Evolutionary conservation across 129 eudicot species (phyloP), one percentile per base, ranked within the genome.

Genomic region (Solidago caesia): DNA sequence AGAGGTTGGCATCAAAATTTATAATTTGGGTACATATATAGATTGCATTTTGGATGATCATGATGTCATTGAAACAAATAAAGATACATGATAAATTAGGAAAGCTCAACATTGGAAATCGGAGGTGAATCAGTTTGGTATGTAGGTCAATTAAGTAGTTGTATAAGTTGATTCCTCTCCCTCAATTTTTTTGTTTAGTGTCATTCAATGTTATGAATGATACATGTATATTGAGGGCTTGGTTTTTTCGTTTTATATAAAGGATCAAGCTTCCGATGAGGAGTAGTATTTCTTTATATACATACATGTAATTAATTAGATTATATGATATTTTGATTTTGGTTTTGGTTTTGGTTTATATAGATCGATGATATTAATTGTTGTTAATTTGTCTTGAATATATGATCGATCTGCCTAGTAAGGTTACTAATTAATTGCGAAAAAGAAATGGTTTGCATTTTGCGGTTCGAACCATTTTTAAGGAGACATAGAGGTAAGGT

Each of bases 171-270:
- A 47, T 59, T 67, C 45, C 65, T 27, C 49, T 67, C 44, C 68
- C 68, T 76, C 75, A 66, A 43, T 10, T 75, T 75, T 64, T 64
- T 2, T 5, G 53, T 7, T 49, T 8, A 16, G 15, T 72, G 8
- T 72, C 66, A 75, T 65, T 55, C 65, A 52, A 11, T 61, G 33
- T 56, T 74, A 46, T 47, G 78, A 25, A 62, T 72, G 57, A 44
- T 43, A 27, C 14, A 44, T 72, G 53, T 62, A 14, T 73, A 12
- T 67, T 39, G 63, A 55, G 76, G 59, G 82, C 71, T 72, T 81
- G 86, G 71, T 79, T 68, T 85, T 76, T 79, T 82, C 74, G 52
- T 79, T 85, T 82, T 82, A 78, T 77, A 82, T 82, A 76, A 85
- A 82, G 74, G 89, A 75, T 80, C 70, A 51, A 83, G 87, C 84